Conservation (phyloP, 2,329 filamentous ascomycete genomes). For the Phialophora chinensis region DNA sequence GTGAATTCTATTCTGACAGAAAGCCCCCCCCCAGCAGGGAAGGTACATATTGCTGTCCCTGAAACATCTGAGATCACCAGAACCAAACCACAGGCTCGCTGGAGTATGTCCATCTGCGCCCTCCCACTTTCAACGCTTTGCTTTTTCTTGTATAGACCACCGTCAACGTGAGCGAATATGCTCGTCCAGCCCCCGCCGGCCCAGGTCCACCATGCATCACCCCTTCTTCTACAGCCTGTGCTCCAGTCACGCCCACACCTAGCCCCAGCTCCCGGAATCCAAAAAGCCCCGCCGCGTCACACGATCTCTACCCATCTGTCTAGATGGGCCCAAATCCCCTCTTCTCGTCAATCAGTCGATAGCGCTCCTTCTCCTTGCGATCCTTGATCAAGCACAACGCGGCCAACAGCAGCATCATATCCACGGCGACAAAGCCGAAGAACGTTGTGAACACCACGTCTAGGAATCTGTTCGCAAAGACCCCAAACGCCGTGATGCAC, state of each 20-base stretch:
- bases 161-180: background rate
- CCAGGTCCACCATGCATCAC: background rate
- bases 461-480: conserved; percentile 72
- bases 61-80: background rate
- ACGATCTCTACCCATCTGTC: background rate
- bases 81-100: background rate
- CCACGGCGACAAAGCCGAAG: conserved; percentile 76
- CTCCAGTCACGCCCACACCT: background rate
- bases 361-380: conserved; percentile 78
- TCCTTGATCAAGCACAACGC: conserved; percentile 80
- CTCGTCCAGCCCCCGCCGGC: too few species aligned
- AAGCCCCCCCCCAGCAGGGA: too few species aligned
- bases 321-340: conserved; percentile 51
- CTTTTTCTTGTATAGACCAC: background rate
- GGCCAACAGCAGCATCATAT: conserved; percentile 71
- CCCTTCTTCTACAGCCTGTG: background rate
- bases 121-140: background rate
- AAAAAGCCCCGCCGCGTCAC: background rate
- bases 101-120: background rate
- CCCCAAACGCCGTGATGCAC: conserved; percentile 71
- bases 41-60: background rate
- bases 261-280: background rate
- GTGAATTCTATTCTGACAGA: background rate
- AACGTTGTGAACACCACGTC: conserved; percentile 78
- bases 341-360: conserved; percentile 83